Evolutionary conservation across 345 rosid genomes (phyloP).

Genomic region (Citrus medica): DNA sequence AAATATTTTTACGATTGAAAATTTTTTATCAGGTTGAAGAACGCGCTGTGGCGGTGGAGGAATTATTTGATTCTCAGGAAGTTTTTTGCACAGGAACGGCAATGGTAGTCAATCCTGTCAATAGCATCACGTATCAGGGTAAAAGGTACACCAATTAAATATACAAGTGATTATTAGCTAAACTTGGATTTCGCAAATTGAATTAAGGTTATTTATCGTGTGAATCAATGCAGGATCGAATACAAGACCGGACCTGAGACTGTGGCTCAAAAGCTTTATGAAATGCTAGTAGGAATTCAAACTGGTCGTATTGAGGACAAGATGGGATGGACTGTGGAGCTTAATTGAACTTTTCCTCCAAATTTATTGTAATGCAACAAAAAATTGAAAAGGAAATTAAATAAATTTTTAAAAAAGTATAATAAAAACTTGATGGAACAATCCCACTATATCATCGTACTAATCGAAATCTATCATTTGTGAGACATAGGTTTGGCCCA

Average conservation of each 20-base stretch:
- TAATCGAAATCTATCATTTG: too few species aligned
- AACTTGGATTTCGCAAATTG: too few species aligned
- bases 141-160: slow-evolving; percentile 21
- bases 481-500: too few species aligned
- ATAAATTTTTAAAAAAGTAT: too few species aligned
- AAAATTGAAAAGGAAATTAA: too few species aligned
- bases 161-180: not conserved
- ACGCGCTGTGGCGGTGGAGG: slow-evolving; percentile 16
- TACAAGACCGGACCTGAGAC: slow-evolving; percentile 21
- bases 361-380: too few species aligned
- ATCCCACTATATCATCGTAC: too few species aligned
- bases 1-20: not conserved
- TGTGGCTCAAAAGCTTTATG: slow-evolving; percentile 10
- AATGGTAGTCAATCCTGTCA: slow-evolving; percentile 27
- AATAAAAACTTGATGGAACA: too few species aligned
- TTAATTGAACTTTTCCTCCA: not conserved
- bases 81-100: slow-evolving; percentile 48
- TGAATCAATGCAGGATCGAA: slow-evolving; percentile 13
- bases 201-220: not conserved
- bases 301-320: slow-evolving; percentile 24
- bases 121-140: slow-evolving; percentile 25
- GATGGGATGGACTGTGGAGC: slow-evolving; percentile 27
- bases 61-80: slow-evolving; percentile 29
- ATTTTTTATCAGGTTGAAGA: slow-evolving; percentile 21
- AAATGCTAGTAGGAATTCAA: slow-evolving; percentile 26